phyloP scores from a whole-genome alignment of 176 grass and related monocot genomes.

The Secale cereale region DNA sequence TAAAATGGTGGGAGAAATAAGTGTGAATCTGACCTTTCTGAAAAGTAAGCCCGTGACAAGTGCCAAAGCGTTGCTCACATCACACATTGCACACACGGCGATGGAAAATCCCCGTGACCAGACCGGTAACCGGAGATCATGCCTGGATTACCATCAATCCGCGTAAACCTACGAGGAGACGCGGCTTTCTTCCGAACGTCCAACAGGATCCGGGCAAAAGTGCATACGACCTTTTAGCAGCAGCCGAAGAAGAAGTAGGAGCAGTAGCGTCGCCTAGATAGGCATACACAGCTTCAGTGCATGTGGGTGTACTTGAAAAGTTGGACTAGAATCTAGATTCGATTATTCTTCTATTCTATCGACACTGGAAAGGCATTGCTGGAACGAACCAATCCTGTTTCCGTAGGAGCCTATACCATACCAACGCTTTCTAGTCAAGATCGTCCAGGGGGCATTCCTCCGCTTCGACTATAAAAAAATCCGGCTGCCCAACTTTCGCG shows the following conservation, averaged over 20 bases:
- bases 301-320: neutral
- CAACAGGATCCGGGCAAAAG: conserved; percentile 1
- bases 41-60: neutral
- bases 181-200: neutral
- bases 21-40: neutral
- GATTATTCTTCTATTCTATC: neutral
- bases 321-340: neutral
- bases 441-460: conserved; percentile 28
- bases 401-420: neutral
- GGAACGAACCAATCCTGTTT: neutral
- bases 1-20: neutral
- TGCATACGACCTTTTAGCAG: neutral
- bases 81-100: conserved; percentile 11
- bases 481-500: conserved; percentile 24
- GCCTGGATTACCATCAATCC: neutral
- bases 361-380: neutral
- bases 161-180: neutral
- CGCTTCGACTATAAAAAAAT: neutral
- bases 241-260: too few species aligned
- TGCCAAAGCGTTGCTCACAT: neutral
- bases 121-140: too few species aligned
- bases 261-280: neutral
- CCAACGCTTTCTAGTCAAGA: conserved; percentile 35
- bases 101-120: too few species aligned
- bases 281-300: neutral